These are phyloP conservation scores for Agarophyton chilense DNA, from an alignment of 23 red algal species.

Conservation along the genomic window DNA sequence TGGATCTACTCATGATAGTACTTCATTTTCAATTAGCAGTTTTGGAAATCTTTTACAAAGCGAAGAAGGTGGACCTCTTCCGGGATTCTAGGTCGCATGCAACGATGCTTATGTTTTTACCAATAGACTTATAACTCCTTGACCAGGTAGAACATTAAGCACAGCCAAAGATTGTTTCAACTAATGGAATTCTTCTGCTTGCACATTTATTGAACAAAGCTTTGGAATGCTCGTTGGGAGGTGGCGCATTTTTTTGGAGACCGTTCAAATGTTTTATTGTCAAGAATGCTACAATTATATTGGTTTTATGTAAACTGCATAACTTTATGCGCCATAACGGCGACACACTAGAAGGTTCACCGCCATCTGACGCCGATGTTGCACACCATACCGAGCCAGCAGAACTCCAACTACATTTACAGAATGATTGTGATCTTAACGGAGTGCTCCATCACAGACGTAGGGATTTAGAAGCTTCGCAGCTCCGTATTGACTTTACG, in stretches of 20 bases:
- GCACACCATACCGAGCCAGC: neutral
- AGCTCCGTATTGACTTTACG: neutral
- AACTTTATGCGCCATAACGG: neutral
- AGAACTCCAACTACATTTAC: neutral
- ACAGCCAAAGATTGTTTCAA: constrained; percentile 22
- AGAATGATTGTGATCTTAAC: neutral
- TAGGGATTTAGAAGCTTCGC: neutral
- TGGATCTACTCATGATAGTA: neutral
- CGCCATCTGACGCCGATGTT: no score
- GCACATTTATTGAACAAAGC: constrained; percentile 21
- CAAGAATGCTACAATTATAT: neutral
- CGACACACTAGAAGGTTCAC: neutral
- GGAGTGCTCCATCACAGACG: neutral
- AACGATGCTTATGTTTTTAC: neutral
- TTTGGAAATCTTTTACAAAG: neutral
- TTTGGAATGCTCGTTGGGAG: constrained; percentile 27
- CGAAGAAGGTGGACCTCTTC: neutral
- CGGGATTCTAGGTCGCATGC: neutral
- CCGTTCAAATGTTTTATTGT: neutral
- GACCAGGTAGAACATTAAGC: neutral
- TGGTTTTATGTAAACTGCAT: neutral
- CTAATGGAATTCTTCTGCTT: constrained; percentile 21
- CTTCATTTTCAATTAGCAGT: neutral
- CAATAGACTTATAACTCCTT: constrained; percentile 21
- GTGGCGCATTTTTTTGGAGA: neutral